Evolutionary conservation across 305 asterid genomes (phyloP), one percentile per base, ranked within the genome.

Genomic region (Fraxinus dipetala): DNA sequence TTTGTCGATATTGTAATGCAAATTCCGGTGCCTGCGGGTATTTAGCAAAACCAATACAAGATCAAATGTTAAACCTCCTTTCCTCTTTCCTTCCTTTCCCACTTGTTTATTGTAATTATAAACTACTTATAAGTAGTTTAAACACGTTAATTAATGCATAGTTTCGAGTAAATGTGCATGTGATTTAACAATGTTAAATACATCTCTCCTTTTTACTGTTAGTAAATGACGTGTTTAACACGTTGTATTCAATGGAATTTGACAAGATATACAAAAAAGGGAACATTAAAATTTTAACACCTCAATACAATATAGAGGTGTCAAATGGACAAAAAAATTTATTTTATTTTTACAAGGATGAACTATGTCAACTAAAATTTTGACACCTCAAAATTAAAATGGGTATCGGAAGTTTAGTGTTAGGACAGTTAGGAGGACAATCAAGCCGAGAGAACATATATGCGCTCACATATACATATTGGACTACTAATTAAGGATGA

Each of bases 21-120:
- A 82, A 84, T 87, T 87, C 88, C 88, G 78, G 26, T 85, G 85
- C 85, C 43, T 76, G 72, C 87, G 83, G 86, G 63, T 40, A 59
- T 82, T 82, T 56, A 45, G 45, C 70, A 65, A 43, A 3, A 74
- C 73, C 22, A 54, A 61, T 48, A 72, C 40, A 77, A 74, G 70
- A 78, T 83, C 34, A 86, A 86, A 72, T 84, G 76, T 81, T 70
- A 69, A 70, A 54, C 56, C 30, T 77, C 30, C 40, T 79, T 86
- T 86, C 89, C 80, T 54, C 65, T 31, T 78, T 83, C 82, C 74
- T 78, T 85, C 88, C 84, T 61, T 8, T 16, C 13, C 4, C 32
- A 63, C 34, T 63, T 20, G 30, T 61, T 61, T 61, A 22, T 61
- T 61, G 30, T 22, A 20, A 22, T 61, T 20, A 56, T n/a, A n/a